A percentile compares a stretch with the other conserved stretches of the same genome.
Evolutionary conservation across 805 yeast genomes (phyloP).

Genomic region (Starmerella gropengiesseri): DNA sequence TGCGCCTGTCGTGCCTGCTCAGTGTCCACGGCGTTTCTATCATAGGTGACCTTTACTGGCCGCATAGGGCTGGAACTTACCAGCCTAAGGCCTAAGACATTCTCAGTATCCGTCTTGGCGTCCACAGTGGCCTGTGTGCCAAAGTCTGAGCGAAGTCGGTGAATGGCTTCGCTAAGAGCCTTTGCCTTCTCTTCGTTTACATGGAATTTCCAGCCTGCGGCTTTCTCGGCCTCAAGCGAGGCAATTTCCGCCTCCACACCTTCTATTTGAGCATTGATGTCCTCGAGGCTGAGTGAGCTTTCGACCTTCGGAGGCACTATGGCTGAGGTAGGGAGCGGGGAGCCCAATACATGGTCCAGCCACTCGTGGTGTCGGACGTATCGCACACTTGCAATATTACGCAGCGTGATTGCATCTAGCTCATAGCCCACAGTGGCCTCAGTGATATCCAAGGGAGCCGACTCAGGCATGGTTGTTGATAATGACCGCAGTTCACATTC

Average conservation of each 20-base stretch:
- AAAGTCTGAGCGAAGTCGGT: slow-evolving; percentile 26
- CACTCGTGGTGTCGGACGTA: slow-evolving; percentile 37
- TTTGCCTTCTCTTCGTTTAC: slow-evolving; percentile 19
- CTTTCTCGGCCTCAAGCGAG: slow-evolving; percentile 22
- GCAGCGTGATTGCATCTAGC: slow-evolving; percentile 33
- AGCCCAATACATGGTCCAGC: slow-evolving; percentile 34
- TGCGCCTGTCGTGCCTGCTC: slow-evolving; percentile 10
- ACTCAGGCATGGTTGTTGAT: slow-evolving; percentile 20
- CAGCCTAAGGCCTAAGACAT: slow-evolving; percentile 16
- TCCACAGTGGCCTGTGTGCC: slow-evolving; percentile 22
- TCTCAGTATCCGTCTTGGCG: slow-evolving; percentile 18
- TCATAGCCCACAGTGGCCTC: slow-evolving; percentile 32
- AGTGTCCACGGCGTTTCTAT: slow-evolving; percentile 18
- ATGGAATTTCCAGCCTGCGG: slow-evolving; percentile 19
- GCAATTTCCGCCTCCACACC: slow-evolving; percentile 24
- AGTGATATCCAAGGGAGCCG: slow-evolving; percentile 21
- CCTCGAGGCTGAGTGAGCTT: slow-evolving; percentile 4
- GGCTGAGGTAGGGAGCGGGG: slow-evolving; percentile 27
- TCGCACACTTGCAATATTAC: slow-evolving; percentile 35
- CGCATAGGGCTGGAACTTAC: slow-evolving; percentile 15
- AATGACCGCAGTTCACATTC: no score
- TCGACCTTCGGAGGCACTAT: slow-evolving; percentile 22
- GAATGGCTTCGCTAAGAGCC: slow-evolving; percentile 23
- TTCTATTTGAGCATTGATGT: slow-evolving; percentile 20
- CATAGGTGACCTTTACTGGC: slow-evolving; percentile 21